phyloP scores from a whole-genome alignment of 306 rosid species.

The Crotalaria pallida region DNA sequence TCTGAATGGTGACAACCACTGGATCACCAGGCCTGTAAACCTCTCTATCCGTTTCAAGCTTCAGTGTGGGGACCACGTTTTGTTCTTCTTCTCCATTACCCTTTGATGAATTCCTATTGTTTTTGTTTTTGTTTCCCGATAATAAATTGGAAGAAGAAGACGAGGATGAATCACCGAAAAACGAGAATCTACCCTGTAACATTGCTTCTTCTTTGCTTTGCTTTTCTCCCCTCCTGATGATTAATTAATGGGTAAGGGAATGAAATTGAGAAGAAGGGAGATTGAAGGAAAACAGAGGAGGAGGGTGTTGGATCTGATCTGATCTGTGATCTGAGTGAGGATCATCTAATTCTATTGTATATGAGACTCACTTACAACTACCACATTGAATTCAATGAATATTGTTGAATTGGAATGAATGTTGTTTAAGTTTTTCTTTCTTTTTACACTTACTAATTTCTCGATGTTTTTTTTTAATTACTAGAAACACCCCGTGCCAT shows the following conservation, averaged over 20 bases:
- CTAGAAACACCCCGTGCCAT: no score
- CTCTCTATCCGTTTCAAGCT: conserved; percentile 68
- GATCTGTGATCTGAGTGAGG: no score
- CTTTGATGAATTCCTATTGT: conserved; percentile 14
- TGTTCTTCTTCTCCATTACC: conserved; percentile 36
- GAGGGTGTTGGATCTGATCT: no score
- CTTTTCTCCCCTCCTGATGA: neutral
- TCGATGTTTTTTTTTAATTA: no score
- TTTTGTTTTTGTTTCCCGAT: neutral
- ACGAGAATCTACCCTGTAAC: conserved; percentile 55
- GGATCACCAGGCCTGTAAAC: conserved; percentile 93
- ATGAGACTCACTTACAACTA: no score
- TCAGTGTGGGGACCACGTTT: conserved; percentile 44
- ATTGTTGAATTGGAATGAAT: no score
- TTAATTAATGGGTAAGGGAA: neutral
- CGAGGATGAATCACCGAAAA: conserved; percentile 42
- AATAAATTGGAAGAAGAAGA: conserved; percentile 8
- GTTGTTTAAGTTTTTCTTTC: no score
- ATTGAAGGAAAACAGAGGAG: no score
- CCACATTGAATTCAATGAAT: no score
- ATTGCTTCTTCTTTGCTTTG: conserved; percentile 24
- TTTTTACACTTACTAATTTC: no score
- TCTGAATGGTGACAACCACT: conserved; percentile 61
- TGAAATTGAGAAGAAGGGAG: no score
- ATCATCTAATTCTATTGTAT: no score